These are phyloP conservation scores for Phoma sp. DNA, from an alignment of 2,329 filamentous ascomycete species.

Conservation along the genomic window DNA sequence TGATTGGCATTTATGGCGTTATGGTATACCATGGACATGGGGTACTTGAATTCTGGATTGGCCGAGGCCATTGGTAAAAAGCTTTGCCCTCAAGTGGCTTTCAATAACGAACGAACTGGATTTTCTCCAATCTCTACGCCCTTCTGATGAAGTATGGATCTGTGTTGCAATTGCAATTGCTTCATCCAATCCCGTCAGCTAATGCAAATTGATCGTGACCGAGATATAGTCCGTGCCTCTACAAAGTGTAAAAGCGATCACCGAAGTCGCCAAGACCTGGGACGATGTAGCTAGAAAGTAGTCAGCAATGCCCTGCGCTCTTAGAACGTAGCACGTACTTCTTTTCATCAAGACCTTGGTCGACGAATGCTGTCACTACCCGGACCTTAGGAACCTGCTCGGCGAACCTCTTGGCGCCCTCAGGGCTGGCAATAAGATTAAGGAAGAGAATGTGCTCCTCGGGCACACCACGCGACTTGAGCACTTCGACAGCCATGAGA, in stretches of 20 bases:
- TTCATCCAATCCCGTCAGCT: neutral
- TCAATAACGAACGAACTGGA: neutral
- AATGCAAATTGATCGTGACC: neutral
- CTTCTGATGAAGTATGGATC: neutral
- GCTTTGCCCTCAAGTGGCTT: conserved; percentile 10
- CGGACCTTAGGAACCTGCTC: conserved; percentile 86
- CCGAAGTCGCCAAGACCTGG: conserved; percentile 95
- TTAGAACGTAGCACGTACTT: conserved; percentile 67
- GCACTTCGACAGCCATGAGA: conserved; percentile 93
- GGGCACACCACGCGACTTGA: conserved; percentile 87
- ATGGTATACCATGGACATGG: conserved; percentile 29
- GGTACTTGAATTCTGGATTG: conserved; percentile 8
- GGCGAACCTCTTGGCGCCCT: conserved; percentile 88
- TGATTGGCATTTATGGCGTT: conserved; percentile 33
- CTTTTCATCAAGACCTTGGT: conserved; percentile 95
- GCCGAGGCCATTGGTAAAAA: conserved; percentile 3
- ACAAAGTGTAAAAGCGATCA: conserved; percentile 94
- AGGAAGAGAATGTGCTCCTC: conserved; percentile 96
- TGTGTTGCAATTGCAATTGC: neutral
- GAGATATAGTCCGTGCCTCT: conserved; percentile 19
- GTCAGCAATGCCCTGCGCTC: conserved; percentile 11
- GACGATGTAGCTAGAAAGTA: conserved; percentile 78
- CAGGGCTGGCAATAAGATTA: conserved; percentile 95
- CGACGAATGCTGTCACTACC: conserved; percentile 94
- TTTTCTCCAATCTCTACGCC: neutral